phyloP scores from a whole-genome alignment of 108 stramenopile genomes.

The Cafeteria roenbergensis region DNA sequence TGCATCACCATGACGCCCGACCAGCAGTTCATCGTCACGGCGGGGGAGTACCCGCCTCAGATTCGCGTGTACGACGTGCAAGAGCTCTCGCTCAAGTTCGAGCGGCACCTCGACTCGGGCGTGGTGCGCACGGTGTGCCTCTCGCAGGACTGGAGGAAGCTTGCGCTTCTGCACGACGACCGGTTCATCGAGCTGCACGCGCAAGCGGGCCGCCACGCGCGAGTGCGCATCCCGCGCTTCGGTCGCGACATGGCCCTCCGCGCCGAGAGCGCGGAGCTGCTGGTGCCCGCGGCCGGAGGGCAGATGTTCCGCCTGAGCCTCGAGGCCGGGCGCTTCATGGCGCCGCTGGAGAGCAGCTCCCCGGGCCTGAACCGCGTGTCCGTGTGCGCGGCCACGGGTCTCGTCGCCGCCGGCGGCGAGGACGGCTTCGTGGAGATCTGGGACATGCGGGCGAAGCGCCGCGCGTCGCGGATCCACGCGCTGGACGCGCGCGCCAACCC shows the following conservation, averaged over 20 bases:
- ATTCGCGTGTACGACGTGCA: constrained; percentile 79
- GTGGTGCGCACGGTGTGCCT: constrained; percentile 71
- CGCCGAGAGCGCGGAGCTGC: constrained; percentile 65
- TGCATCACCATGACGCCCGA: constrained; percentile 59
- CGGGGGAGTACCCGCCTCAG: constrained; percentile 83
- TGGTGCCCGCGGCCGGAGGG: constrained; percentile 57
- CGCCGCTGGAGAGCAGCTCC: constrained; percentile 48
- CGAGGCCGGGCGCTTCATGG: constrained; percentile 80
- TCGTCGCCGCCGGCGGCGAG: constrained; percentile 66
- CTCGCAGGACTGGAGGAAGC: constrained; percentile 79
- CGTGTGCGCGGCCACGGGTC: constrained; percentile 50
- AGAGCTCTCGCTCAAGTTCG: constrained; percentile 94
- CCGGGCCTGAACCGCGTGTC: constrained; percentile 57
- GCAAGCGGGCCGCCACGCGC: constrained; percentile 81
- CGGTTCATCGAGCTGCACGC: constrained; percentile 88
- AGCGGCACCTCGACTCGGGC: constrained; percentile 79
- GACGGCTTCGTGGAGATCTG: constrained; percentile 74
- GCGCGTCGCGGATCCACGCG: constrained; percentile 64
- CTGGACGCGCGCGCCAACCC: constrained; percentile 35
- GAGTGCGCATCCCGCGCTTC: constrained; percentile 77
- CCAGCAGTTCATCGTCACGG: constrained; percentile 71
- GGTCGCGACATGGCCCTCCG: constrained; percentile 85
- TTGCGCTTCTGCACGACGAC: constrained; percentile 75
- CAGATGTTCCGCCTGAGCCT: constrained; percentile 80
- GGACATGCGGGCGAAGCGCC: constrained; percentile 65